Conservation (phyloP, 352 stramenopile species). For the Phytophthora macrochlamydospora region DNA sequence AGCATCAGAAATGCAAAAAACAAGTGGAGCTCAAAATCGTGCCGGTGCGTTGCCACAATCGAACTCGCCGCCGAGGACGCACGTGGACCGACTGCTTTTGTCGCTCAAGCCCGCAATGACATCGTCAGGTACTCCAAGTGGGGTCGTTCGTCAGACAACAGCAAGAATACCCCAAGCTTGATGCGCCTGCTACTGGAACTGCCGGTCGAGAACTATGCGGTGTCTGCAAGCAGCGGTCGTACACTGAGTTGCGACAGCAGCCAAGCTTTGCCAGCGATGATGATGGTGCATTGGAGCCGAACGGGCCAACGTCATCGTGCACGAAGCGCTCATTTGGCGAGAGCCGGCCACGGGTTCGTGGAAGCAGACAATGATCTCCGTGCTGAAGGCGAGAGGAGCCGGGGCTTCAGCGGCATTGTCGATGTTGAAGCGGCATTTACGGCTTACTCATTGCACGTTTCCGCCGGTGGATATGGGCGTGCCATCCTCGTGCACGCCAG, state of each 20-base stretch:
- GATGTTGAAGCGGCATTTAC: slow-evolving; percentile 6
- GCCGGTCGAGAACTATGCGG: slow-evolving; percentile 11
- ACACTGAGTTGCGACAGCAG: slow-evolving; percentile 14
- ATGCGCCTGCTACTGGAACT: too few species aligned
- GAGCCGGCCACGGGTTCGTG: background rate
- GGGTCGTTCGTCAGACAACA: too few species aligned
- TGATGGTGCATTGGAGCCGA: too few species aligned
- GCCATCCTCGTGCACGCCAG: background rate
- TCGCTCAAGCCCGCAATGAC: background rate
- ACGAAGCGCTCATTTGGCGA: background rate
- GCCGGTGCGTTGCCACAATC: slow-evolving; percentile 1
- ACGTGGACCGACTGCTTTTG: background rate
- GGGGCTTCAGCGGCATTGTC: slow-evolving; percentile 2
- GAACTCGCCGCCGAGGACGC: slow-evolving; percentile 9
- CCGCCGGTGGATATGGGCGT: background rate
- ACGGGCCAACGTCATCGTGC: too few species aligned
- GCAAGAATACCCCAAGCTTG: too few species aligned
- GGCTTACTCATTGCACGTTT: slow-evolving; percentile 1
- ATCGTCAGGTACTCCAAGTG: too few species aligned
- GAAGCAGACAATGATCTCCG: background rate
- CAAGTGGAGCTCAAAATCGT: too few species aligned
- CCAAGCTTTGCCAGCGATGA: too few species aligned
- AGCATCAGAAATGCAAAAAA: too few species aligned
- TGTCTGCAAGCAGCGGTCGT: background rate
- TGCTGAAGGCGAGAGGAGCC: slow-evolving; percentile 8